These are phyloP conservation scores for Volvox reticuliferus DNA, from an alignment of 139 green algal genomes.

Conservation along the genomic window DNA sequence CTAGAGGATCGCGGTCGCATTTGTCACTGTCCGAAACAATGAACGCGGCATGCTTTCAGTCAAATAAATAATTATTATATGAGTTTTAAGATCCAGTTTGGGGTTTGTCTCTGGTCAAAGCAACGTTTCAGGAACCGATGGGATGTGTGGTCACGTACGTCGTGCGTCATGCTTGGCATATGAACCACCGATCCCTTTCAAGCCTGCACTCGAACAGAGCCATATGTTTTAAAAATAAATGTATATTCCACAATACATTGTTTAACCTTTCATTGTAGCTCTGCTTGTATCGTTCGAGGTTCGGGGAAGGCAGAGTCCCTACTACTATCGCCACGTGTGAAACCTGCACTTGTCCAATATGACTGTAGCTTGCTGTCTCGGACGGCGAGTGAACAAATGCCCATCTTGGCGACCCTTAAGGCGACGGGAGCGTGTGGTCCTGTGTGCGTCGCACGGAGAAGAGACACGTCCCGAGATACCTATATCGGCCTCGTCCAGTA, in stretches of 20 bases:
- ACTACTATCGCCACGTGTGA: not conserved
- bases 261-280: not conserved
- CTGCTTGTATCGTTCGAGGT: not conserved
- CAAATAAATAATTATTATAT: too few species aligned
- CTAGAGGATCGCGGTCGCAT: too few species aligned
- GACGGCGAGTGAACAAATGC: not conserved
- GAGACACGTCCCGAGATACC: not conserved
- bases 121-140: too few species aligned
- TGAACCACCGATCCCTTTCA: not conserved
- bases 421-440: slow-evolving; percentile 19
- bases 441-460: not conserved
- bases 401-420: not conserved
- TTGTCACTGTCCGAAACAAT: too few species aligned
- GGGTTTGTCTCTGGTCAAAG: too few species aligned
- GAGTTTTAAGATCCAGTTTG: too few species aligned
- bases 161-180: not conserved
- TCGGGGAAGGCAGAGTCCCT: not conserved
- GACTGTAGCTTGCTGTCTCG: not conserved
- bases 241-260: not conserved
- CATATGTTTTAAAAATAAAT: not conserved
- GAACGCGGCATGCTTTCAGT: too few species aligned
- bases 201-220: not conserved
- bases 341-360: not conserved
- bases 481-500: not conserved
- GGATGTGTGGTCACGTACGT: not conserved